Conservation (phyloP, 2,329 filamentous ascomycete species). For the Stagonosporopsis cucurbitacearum region DNA sequence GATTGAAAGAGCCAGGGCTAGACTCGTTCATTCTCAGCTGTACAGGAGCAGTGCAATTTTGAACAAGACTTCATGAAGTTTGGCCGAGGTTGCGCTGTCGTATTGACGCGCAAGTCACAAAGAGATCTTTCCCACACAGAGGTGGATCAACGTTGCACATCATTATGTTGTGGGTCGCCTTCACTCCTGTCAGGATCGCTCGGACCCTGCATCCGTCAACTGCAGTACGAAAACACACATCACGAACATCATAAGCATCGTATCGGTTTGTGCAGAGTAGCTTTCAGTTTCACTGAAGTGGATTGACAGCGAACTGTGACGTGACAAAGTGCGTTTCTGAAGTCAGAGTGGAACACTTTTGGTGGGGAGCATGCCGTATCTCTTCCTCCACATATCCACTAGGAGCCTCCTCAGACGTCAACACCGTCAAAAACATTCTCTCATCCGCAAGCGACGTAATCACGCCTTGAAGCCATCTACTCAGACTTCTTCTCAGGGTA, state of each 20-base stretch:
- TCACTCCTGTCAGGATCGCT: neutral
- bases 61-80: neutral
- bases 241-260: neutral
- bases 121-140: neutral
- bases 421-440: slow-evolving; percentile 9
- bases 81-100: neutral
- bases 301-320: neutral
- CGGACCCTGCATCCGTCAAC: neutral
- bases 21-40: slow-evolving; percentile 2
- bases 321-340: slow-evolving; percentile 12
- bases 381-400: slow-evolving; percentile 1
- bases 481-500: slow-evolving; percentile 8
- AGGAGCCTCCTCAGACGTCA: slow-evolving; percentile 13
- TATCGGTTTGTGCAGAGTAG: neutral
- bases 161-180: neutral
- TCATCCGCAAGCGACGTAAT: neutral
- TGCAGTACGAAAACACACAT: neutral
- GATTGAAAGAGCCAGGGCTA: slow-evolving; percentile 3
- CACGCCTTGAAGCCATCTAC: slow-evolving; percentile 1
- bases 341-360: slow-evolving; percentile 4
- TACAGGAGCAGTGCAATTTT: neutral
- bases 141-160: neutral
- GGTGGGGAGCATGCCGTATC: slow-evolving; percentile 6
- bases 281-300: neutral
- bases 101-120: neutral